Evolutionary conservation across 768 basidiomycete species (phyloP).

Genomic region (Collybia nuda): DNA sequence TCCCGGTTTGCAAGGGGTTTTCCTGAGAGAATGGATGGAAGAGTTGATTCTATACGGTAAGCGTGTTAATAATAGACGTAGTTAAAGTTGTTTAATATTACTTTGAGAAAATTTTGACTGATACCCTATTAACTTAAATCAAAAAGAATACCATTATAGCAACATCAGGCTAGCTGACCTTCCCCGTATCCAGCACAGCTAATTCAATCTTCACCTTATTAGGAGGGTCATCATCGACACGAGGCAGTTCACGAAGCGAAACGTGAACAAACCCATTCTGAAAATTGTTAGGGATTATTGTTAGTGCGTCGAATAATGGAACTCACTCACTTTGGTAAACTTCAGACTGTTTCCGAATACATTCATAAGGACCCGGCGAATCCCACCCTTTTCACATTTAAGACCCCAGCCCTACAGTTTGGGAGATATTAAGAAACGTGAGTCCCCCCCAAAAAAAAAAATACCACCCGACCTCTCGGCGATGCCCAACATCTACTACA

Average conservation of each 20-base stretch:
- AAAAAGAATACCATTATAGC: conserved; percentile 1
- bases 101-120: conserved; percentile 89
- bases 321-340: conserved; percentile 70
- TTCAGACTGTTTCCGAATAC: conserved; percentile 92
- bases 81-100: conserved; percentile 21
- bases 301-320: background rate
- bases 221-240: conserved; percentile 48
- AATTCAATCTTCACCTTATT: conserved; percentile 77
- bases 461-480: conserved; percentile 49
- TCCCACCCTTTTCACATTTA: conserved; percentile 89
- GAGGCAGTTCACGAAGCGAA: conserved; percentile 70
- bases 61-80: background rate
- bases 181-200: conserved; percentile 86
- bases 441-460: background rate
- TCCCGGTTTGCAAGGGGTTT: conserved; percentile 90
- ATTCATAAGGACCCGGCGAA: conserved; percentile 92
- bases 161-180: conserved; percentile 40
- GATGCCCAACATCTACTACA: conserved; percentile 80
- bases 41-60: conserved; percentile 68
- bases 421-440: background rate
- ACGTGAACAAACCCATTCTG: conserved; percentile 90
- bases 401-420: conserved; percentile 74
- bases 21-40: conserved; percentile 99
- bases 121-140: conserved; percentile 58
- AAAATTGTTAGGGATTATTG: conserved; percentile 2